Base-by-base conservation (phyloP, 352 stramenopile species). In the Phytophthora sp. region DNA sequence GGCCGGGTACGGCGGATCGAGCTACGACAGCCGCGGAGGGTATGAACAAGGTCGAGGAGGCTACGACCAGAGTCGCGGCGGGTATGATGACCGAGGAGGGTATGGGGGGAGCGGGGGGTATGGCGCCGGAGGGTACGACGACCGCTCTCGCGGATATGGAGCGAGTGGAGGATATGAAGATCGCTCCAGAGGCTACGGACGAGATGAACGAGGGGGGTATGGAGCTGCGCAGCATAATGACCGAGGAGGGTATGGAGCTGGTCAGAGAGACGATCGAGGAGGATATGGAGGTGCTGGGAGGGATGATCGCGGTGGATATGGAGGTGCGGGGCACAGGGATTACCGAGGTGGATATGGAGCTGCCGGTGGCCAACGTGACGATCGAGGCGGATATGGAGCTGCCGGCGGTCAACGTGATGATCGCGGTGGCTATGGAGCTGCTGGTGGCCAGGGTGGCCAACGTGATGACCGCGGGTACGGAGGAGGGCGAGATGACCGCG, bases 111-210 rank as follows among this genome's bases (percentile, higher is more conserved):
- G 35, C n/a, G 23, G 24, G 15, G 38, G 30, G 2, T 46, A 52
- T 38, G 50, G 30, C 3, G 37, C 21, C 20, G 58, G 42, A 0
- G 45, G 38, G 0, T 54, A 61, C 34, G 54, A 46, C 21, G 41
- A 44, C 32, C 48, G 57, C 18, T 57, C 61, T 20, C 51, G 58
- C 28, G 66, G 51, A 17, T 30, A 53, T 54, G 51, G 34, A 6
- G 60, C 61, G 5, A 44, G 66, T 43, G 66, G 57, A 15, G 48
- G 58, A 18, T 72, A 72, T n/a, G 72, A 59, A 12, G 57, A 72
- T 3, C 50, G 62, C 7, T 62, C 41, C 12, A 46, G 61, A 42
- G 18, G 31, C 17, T 34, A 50, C 20, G 46, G 35, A 3, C 43
- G 54, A 3, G 56, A 68, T 13, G 61, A 58, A 12, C 53, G 50